Evolutionary conservation across 768 basidiomycete genomes (phyloP), one percentile per base, ranked within the genome.

Genomic region (Suillus spraguei): DNA sequence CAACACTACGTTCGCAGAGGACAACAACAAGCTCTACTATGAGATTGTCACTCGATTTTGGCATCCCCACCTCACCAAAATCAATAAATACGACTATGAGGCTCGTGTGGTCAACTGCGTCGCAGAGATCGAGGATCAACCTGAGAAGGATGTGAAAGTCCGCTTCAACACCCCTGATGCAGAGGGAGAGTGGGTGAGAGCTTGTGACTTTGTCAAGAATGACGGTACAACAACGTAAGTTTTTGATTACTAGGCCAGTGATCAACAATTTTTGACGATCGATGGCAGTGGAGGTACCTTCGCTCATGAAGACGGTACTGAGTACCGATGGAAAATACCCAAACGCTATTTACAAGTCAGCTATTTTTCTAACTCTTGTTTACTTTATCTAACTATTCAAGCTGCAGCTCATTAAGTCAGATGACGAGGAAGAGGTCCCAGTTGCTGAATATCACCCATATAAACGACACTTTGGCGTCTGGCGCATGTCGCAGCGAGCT

Each of bases 1-100:
- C 63, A 85, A 85, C 61, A 83, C 82, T 2, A 82, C 84, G 1
- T 70, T 82, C 55, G 68, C 84, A 5, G 68, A 78, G 7, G 70
- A 72, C 35, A 73, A 81, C 65, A 81, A 85, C 68, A 72, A 74
- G 60, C 69, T 80, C 44, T 81, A 81, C 74, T 84, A 79, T 63
- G 84, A 85, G 71, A 73, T 85, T 64, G 82, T 83, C 61, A 85
- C 83, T 33, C 81, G 83, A 22, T 83, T 77, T 71, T 85, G 84
- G 84, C 81, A 85, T 66, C 83, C 84, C 10, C 74, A 80, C 65
- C 66, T 82, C 53, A 85, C 82, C 55, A 84, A 82, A 71, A 80
- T 85, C 55, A 82, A 81, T 61, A 79, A 78, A 62, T 74, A 81
- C 67, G 82, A 85, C 69, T 73, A 72, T 8, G 81, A 82, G 63